Evolutionary conservation across 2,329 filamentous ascomycete genomes (phyloP).

Genomic region (Paecilomyces dactylethromorphus): DNA sequence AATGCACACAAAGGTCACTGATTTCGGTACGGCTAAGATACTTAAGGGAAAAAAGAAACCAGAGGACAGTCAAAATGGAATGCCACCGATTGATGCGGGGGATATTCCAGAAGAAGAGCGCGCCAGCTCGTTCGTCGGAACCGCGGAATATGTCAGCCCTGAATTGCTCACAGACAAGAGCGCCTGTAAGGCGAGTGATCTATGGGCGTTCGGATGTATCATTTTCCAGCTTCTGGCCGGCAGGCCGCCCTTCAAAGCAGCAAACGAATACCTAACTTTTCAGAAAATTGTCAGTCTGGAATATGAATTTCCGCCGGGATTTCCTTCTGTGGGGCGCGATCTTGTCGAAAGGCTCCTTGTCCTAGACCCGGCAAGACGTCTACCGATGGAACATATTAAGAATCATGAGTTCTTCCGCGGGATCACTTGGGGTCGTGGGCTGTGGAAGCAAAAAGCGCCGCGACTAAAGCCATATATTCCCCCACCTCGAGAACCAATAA

Average conservation of each 20-base stretch:
- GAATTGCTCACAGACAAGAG: conserved; percentile 96
- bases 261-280: conserved; percentile 93
- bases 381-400: conserved; percentile 94
- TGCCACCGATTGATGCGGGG: conserved; percentile 41
- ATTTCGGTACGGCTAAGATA: conserved; percentile 97
- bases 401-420: conserved; percentile 94
- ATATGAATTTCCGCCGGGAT: conserved; percentile 86
- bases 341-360: conserved; percentile 86
- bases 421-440: conserved; percentile 69
- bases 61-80: conserved; percentile 39
- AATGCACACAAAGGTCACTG: conserved; percentile 98
- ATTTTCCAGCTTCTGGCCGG: conserved; percentile 93
- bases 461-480: conserved; percentile 78
- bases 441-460: conserved; percentile 89
- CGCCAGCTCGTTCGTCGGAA: conserved; percentile 93
- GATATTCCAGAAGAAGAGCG: conserved; percentile 60
- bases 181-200: conserved; percentile 92
- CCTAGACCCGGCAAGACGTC: conserved; percentile 71
- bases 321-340: conserved; percentile 78
- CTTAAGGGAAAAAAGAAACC: conserved; percentile 52
- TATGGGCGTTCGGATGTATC: conserved; percentile 98
- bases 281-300: conserved; percentile 95
- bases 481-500: conserved; percentile 69
- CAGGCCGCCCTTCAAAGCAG: conserved; percentile 93
- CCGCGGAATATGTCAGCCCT: conserved; percentile 95